Conservation (phyloP, 2,329 filamentous ascomycete genomes). For the Fusarium tupiense region DNA sequence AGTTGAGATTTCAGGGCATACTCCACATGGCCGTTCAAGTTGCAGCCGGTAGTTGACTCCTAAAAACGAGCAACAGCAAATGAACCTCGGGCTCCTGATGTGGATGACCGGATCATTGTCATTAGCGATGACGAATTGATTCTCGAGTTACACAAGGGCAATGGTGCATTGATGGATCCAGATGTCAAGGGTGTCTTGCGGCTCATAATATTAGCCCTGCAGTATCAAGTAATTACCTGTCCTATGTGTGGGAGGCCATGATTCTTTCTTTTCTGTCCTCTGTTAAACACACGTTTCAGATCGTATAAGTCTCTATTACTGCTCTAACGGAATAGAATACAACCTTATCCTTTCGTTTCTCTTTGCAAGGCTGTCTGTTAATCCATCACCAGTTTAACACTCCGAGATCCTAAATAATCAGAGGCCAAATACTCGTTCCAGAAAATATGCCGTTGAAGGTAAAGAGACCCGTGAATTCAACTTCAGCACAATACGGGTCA, state of each 20-base stretch:
- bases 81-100: accelerated
- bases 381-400: too few relatives aligned
- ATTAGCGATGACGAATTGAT: too few relatives aligned
- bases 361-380: accelerated
- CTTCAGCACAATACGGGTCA: accelerated
- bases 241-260: too few relatives aligned
- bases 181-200: too few relatives aligned
- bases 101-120: accelerated
- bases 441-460: accelerated
- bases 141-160: accelerated
- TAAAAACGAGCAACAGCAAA: accelerated
- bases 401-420: too few relatives aligned
- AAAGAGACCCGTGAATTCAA: accelerated
- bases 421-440: accelerated
- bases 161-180: too few relatives aligned
- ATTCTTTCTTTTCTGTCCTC: accelerated
- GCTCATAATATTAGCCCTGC: accelerated
- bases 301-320: too few relatives aligned
- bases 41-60: too few relatives aligned
- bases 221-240: too few relatives aligned
- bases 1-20: accelerated
- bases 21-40: accelerated
- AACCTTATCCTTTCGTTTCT: accelerated
- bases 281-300: accelerated
- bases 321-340: too few relatives aligned